Base-by-base conservation (phyloP, 768 basidiomycete genomes). In the Russula earlei region DNA sequence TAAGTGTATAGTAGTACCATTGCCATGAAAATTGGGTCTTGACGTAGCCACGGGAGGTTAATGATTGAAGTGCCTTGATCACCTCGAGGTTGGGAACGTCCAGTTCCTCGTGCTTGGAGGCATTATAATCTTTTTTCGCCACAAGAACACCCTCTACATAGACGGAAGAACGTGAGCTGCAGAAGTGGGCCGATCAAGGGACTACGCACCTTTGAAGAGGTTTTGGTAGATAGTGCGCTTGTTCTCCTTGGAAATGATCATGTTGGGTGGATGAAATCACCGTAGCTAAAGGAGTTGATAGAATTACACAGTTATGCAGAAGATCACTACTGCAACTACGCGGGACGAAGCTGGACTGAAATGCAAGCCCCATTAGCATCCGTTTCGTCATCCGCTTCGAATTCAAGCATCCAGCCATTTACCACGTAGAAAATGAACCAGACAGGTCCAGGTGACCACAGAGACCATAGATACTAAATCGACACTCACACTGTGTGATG, bases 11-110 rank as follows among this genome's bases (percentile, higher is more conserved):
- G 77, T 98, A 99, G 76, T 96, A 99, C 80, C 84, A 96, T 69
- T 97, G 93, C 96, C 96, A 99, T 47, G 88, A 92, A 80, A 98
- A 98, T 70, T 92, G 95, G 64, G 96, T 99, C 83, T 97, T 97
- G 77, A 98, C 92, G 72, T 77, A 84, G 54, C 95, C 94, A 66
- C 73, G 76, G 54, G 81, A 83, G 63, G 80, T 84, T 51, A 84
- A 72, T 63, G 77, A 79, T 70, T 82, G 81, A 75, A 80, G 78
- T 56, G 80, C 80, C 77, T 84, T 84, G 79, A 84, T 82, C 64
- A 84, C 82, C 71, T 81, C 74, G 61, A 84, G 77, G 74, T 84
- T 84, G 58, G 77, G 75, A 67, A 83, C 75, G 53, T 79, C 77
- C 53, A 84, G 74, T 64, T 97, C 93, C 69, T 94, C 91, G 69